phyloP scores from a whole-genome alignment of 2,329 filamentous ascomycete species.

The Tolypocladium ovalisporum region DNA sequence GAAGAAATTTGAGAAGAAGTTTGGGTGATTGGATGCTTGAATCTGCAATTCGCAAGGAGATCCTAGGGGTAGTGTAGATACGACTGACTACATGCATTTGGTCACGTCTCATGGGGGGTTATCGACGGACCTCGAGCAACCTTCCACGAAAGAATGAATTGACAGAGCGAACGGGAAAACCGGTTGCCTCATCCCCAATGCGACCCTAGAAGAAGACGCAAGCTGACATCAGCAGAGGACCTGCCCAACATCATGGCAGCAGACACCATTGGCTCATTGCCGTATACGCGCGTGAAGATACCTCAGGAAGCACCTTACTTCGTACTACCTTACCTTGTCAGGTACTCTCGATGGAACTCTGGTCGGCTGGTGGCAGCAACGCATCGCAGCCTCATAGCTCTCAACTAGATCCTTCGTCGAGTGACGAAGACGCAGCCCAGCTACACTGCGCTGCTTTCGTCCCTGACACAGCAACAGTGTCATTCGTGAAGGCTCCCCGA shows the following conservation, averaged over 20 bases:
- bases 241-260: background rate
- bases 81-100: too few species aligned
- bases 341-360: too few species aligned
- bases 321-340: too few species aligned
- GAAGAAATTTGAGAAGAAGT: conserved; percentile 71
- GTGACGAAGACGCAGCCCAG: background rate
- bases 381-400: background rate
- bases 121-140: background rate
- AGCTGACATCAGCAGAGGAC: background rate
- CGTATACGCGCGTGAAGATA: background rate
- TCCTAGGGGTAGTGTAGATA: too few species aligned
- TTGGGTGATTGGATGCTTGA: conserved; percentile 29
- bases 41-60: background rate
- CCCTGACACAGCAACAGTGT: background rate
- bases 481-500: background rate
- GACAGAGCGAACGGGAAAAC: background rate
- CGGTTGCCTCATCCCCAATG: background rate
- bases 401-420: background rate
- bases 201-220: background rate
- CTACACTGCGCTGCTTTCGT: background rate
- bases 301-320: too few species aligned
- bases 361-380: too few species aligned
- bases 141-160: background rate
- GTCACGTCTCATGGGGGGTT: background rate
- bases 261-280: background rate